Conservation (phyloP, 192 early-diverging fungal genomes). For the Umbelopsis ramanniana region DNA sequence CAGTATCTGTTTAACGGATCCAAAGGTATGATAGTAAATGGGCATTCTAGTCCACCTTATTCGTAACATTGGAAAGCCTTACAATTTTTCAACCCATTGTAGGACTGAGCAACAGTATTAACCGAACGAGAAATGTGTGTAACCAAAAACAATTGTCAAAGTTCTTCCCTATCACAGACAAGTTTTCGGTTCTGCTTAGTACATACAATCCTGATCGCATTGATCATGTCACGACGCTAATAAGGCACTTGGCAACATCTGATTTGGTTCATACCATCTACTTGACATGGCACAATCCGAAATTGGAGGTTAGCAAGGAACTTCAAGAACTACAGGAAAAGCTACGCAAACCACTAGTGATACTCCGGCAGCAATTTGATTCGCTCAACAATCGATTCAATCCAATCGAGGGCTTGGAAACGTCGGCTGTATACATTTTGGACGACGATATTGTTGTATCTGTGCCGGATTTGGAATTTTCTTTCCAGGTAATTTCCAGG, state of each 20-base stretch:
- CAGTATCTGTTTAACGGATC: constrained; percentile 2
- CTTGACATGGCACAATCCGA: constrained; percentile 47
- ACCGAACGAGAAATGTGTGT: constrained; percentile 3
- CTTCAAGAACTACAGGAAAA: constrained; percentile 19
- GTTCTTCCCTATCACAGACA: constrained; percentile 25
- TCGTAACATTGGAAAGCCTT: neutral
- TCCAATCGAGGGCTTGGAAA: constrained; percentile 23
- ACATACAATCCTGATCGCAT: constrained; percentile 41
- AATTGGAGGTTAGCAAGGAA: constrained; percentile 24
- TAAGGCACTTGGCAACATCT: constrained; percentile 30
- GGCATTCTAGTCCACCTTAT: neutral
- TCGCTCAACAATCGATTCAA: constrained; percentile 49
- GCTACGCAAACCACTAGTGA: constrained; percentile 13
- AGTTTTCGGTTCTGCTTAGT: constrained; percentile 36
- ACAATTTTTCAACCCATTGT: neutral
- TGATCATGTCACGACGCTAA: constrained; percentile 31
- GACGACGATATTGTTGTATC: constrained; percentile 42
- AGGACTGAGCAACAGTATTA: constrained; percentile 12
- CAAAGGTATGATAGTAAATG: neutral
- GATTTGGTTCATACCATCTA: constrained; percentile 32
- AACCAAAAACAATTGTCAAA: constrained; percentile 3
- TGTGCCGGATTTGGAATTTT: constrained; percentile 32
- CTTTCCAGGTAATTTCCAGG: constrained; percentile 23
- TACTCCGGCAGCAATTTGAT: constrained; percentile 32
- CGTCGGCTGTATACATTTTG: constrained; percentile 35